Evolutionary conservation across 192 early-diverging fungal genomes (phyloP).

Genomic region (Podochytrium sp.): DNA sequence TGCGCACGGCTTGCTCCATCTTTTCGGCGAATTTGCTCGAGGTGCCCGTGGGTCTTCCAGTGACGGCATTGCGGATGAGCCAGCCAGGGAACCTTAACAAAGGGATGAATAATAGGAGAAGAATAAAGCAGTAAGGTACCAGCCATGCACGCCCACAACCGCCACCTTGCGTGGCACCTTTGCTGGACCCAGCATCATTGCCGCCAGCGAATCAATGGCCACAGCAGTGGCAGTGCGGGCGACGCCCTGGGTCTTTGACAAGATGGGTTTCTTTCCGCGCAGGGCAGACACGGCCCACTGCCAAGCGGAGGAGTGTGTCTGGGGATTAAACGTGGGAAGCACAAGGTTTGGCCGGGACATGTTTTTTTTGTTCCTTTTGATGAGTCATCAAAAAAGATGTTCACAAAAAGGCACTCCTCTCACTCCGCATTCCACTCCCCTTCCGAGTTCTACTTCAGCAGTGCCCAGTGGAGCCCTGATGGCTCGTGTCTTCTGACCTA

Average conservation of each 20-base stretch:
- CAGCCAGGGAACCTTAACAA: constrained; percentile 68
- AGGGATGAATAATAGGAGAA: neutral
- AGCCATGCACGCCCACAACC: constrained; percentile 67
- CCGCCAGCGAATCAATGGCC: too few relatives aligned
- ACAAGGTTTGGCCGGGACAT: too few relatives aligned
- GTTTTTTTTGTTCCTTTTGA: too few relatives aligned
- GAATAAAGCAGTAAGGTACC: neutral
- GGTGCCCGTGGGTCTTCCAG: constrained; percentile 94
- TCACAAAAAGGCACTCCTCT: too few relatives aligned
- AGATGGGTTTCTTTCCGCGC: too few relatives aligned
- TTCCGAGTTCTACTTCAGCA: constrained; percentile 3
- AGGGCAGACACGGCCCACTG: too few relatives aligned
- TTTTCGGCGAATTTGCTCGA: constrained; percentile 87
- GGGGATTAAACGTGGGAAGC: too few relatives aligned
- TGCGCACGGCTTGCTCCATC: constrained; percentile 62
- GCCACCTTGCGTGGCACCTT: constrained; percentile 26
- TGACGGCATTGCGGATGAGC: constrained; percentile 56
- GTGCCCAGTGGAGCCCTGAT: neutral
- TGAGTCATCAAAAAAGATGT: too few relatives aligned
- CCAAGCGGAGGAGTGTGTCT: too few relatives aligned
- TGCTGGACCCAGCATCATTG: neutral
- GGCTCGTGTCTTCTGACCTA: neutral
- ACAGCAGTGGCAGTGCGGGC: too few relatives aligned
- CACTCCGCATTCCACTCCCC: too few relatives aligned
- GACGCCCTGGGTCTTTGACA: too few relatives aligned